A percentile compares a stretch with the other conserved stretches of the same genome.
Evolutionary conservation across 495 filamentous ascomycete genomes (phyloP).

Genomic region (Pseudevernia furfuracea): DNA sequence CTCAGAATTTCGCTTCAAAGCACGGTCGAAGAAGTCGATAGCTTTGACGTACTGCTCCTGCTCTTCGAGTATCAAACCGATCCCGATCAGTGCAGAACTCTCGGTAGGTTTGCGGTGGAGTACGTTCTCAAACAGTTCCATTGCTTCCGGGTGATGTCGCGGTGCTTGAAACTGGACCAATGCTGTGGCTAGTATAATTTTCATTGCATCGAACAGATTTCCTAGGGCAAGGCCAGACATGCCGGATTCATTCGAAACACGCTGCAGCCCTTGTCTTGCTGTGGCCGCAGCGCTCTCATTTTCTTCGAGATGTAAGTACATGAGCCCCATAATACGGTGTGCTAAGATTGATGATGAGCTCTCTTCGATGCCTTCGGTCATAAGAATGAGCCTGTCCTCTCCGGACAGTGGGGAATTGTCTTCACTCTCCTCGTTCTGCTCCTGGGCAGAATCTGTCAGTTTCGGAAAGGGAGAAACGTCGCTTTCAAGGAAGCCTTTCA

Average conservation of each 20-base stretch:
- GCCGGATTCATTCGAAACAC: slow-evolving; percentile 49
- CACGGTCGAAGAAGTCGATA: slow-evolving; percentile 66
- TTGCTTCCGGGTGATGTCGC: slow-evolving; percentile 81
- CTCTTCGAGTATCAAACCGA: slow-evolving; percentile 86
- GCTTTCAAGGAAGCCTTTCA: slow-evolving; percentile 73
- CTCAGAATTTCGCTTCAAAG: slow-evolving; percentile 65
- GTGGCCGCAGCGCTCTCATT: slow-evolving; percentile 75
- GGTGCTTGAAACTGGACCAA: slow-evolving; percentile 83
- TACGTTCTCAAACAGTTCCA: slow-evolving; percentile 68
- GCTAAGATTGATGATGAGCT: slow-evolving; percentile 68
- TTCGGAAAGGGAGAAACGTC: slow-evolving; percentile 77
- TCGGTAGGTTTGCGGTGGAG: slow-evolving; percentile 62
- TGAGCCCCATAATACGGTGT: slow-evolving; percentile 75
- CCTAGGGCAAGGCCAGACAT: slow-evolving; percentile 58
- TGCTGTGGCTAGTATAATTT: slow-evolving; percentile 68
- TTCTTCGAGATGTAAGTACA: slow-evolving; percentile 80
- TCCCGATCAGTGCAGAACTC: slow-evolving; percentile 74
- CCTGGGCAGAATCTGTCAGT: slow-evolving; percentile 23
- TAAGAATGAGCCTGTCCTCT: slow-evolving; percentile 68
- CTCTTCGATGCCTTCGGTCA: slow-evolving; percentile 73
- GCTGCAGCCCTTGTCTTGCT: slow-evolving; percentile 60
- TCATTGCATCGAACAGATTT: slow-evolving; percentile 64
- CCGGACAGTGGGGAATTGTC: slow-evolving; percentile 46
- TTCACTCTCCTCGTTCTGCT: slow-evolving; percentile 34
- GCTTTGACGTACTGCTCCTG: slow-evolving; percentile 79